These are phyloP conservation scores for Metroxylon sagu DNA, from an alignment of 176 grass and related monocot genomes.

Conservation along the genomic window DNA sequence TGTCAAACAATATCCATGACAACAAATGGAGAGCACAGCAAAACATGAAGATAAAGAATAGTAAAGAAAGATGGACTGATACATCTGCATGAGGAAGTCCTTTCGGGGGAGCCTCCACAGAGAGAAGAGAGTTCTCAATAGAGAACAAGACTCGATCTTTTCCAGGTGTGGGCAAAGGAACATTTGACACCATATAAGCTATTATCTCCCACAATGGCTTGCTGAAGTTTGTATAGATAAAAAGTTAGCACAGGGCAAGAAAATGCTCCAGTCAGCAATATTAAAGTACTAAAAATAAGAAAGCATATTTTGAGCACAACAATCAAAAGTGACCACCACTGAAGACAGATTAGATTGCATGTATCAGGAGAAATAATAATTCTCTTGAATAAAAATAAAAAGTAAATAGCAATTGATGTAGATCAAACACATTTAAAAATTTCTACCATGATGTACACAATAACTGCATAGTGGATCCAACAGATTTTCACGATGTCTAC, in stretches of 20 bases:
- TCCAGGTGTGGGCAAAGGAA: slow-evolving; percentile 91
- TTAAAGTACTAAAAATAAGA: no score
- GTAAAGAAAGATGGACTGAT: slow-evolving; percentile 7
- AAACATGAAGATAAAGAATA: slow-evolving; percentile 17
- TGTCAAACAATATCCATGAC: slow-evolving; percentile 23
- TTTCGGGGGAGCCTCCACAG: slow-evolving; percentile 66
- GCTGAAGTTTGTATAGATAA: slow-evolving; percentile 35
- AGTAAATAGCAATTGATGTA: no score
- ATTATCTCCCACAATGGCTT: slow-evolving; percentile 88
- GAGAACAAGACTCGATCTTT: slow-evolving; percentile 92
- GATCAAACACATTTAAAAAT: no score
- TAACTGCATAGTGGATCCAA: no score
- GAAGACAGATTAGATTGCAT: no score
- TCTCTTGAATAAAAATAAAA: no score
- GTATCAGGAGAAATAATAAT: no score
- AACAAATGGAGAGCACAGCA: slow-evolving; percentile 8
- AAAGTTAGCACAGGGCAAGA: neutral
- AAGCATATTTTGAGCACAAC: no score
- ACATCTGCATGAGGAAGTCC: slow-evolving; percentile 94
- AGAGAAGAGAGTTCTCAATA: slow-evolving; percentile 91
- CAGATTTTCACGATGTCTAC: no score
- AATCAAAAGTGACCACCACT: no score
- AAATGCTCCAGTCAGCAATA: no score
- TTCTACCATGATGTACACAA: no score
- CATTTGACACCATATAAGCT: slow-evolving; percentile 85